A percentile compares a stretch with the other conserved stretches of the same genome.
These are phyloP conservation scores for Pharnaceum exiguum DNA, from an alignment of 148 eudicot species.

Conservation along the genomic window DNA sequence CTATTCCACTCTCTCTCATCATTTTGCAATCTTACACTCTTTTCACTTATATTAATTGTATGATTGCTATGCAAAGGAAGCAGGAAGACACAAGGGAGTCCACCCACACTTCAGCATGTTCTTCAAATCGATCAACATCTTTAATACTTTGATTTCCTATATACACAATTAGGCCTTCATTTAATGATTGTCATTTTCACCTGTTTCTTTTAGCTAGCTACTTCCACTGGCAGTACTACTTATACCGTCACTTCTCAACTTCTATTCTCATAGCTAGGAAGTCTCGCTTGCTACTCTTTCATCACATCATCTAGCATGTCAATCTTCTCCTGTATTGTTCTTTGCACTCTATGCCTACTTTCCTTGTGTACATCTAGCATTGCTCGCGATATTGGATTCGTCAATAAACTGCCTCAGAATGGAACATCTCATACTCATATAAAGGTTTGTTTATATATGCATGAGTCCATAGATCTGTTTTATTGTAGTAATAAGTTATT, in stretches of 20 bases:
- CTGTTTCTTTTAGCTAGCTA: not conserved
- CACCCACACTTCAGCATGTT: constrained; percentile 21
- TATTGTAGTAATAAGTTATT: not conserved
- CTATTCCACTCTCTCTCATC: not conserved
- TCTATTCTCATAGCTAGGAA: too few relatives aligned
- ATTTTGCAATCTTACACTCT: not conserved
- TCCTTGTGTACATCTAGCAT: constrained; percentile 1
- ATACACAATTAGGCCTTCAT: constrained; percentile 15
- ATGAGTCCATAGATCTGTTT: not conserved
- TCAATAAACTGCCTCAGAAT: constrained; percentile 6
- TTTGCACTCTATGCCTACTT: constrained; percentile 21
- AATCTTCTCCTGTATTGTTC: constrained; percentile 9
- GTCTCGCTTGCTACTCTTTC: too few relatives aligned
- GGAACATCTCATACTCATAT: not conserved
- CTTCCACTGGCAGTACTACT: not conserved
- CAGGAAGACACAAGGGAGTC: constrained; percentile 18
- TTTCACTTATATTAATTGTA: not conserved
- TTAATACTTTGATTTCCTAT: too few relatives aligned
- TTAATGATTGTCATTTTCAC: constrained; percentile 17
- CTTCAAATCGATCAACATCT: constrained; percentile 10
- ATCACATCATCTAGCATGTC: constrained; percentile 35
- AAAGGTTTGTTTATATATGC: constrained; percentile 10
- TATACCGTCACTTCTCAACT: too few relatives aligned
- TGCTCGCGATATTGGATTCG: constrained; percentile 26
- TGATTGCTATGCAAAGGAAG: constrained; percentile 11